These are phyloP conservation scores for Saussurea involucrata DNA, from an alignment of 129 eudicot genomes.

Conservation along the genomic window DNA sequence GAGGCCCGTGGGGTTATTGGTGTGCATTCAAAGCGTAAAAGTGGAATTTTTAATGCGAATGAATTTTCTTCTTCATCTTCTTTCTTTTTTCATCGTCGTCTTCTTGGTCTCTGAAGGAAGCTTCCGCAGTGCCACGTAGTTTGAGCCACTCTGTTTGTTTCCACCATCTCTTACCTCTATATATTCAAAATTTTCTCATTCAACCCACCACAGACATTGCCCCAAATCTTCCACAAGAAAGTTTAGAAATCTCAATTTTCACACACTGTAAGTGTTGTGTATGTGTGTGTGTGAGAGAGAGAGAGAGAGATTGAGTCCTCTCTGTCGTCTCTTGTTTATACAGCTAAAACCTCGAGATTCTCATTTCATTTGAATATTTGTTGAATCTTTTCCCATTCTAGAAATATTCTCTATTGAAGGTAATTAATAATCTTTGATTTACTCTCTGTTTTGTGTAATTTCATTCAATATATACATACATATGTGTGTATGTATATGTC, in stretches of 20 bases:
- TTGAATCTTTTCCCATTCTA: conserved; percentile 22
- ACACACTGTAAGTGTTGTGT: conserved; percentile 14
- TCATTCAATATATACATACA: neutral
- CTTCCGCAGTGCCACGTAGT: conserved; percentile 10
- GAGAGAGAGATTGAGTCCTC: neutral
- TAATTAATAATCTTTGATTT: neutral
- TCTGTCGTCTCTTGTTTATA: neutral
- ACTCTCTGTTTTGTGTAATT: neutral
- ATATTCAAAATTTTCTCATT: neutral
- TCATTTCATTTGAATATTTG: conserved; percentile 20
- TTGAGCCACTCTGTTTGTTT: conserved; percentile 3
- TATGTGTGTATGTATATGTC: conserved; percentile 8
- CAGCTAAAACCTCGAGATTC: conserved; percentile 33
- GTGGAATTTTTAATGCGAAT: neutral
- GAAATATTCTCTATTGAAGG: conserved; percentile 13
- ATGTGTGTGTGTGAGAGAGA: conserved; percentile 7
- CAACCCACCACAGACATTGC: conserved; percentile 15
- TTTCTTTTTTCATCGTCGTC: neutral
- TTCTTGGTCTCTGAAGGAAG: conserved; percentile 7
- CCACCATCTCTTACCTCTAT: conserved; percentile 8
- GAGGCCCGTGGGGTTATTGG: neutral
- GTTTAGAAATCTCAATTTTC: conserved; percentile 2
- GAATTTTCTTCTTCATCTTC: neutral
- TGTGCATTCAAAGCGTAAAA: conserved; percentile 13
- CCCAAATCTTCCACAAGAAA: conserved; percentile 2